phyloP scores from a whole-genome alignment of 495 filamentous ascomycete genomes.

The Penicillium lividum region DNA sequence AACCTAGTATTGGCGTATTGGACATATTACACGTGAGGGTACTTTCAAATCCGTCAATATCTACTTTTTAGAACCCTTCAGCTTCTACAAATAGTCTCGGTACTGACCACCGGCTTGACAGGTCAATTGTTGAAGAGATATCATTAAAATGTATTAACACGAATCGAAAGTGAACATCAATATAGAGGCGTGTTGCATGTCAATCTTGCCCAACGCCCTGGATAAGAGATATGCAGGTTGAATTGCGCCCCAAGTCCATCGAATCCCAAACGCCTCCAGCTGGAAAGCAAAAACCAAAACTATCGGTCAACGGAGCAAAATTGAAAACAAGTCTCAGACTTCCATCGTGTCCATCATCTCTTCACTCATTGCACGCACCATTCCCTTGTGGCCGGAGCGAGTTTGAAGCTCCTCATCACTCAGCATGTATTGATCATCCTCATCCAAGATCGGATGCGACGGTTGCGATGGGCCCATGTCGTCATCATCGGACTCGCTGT shows the following conservation, averaged over 20 bases:
- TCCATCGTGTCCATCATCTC: slow-evolving; percentile 75
- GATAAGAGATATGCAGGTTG: slow-evolving; percentile 28
- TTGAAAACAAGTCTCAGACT: slow-evolving; percentile 35
- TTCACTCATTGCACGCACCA: slow-evolving; percentile 69
- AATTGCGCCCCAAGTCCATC: slow-evolving; percentile 29
- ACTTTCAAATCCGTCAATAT: too few species aligned
- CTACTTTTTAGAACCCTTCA: too few species aligned
- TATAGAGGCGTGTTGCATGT: slow-evolving; percentile 17
- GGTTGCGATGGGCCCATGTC: slow-evolving; percentile 33
- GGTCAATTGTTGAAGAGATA: not conserved
- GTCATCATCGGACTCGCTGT: slow-evolving; percentile 50
- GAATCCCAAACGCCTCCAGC: slow-evolving; percentile 27
- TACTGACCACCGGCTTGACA: not conserved
- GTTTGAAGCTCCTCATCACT: slow-evolving; percentile 48
- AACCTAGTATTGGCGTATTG: too few species aligned
- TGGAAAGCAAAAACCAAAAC: slow-evolving; percentile 23
- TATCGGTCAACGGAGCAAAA: slow-evolving; percentile 14
- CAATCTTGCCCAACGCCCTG: slow-evolving; percentile 25
- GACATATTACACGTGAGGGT: too few species aligned
- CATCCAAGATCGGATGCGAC: slow-evolving; percentile 29
- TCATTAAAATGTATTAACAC: slow-evolving; percentile 7
- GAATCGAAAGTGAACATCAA: slow-evolving; percentile 12
- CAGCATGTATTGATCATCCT: slow-evolving; percentile 46
- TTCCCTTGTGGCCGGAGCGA: slow-evolving; percentile 43
- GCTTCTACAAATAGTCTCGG: not conserved